Evolutionary conservation across 225 moss, liverwort and hornwort genomes (phyloP).

Genomic region (Polytrichum commune): DNA sequence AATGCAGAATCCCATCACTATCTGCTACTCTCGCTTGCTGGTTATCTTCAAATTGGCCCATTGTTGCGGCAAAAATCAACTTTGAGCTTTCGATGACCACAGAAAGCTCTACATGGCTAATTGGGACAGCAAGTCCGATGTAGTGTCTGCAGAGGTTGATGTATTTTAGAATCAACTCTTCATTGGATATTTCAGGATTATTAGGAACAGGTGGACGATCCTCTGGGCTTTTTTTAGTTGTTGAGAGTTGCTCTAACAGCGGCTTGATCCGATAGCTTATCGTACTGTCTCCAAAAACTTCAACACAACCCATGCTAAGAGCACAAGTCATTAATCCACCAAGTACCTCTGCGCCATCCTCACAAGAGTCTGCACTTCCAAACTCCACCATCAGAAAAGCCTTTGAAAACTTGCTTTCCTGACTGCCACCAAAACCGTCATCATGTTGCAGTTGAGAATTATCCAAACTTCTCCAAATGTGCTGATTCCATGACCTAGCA

Average conservation of each 20-base stretch:
- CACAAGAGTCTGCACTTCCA: conserved; percentile 53
- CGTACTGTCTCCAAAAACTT: conserved; percentile 54
- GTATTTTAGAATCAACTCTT: conserved; percentile 48
- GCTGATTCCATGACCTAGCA: conserved; percentile 40
- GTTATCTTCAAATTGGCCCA: conserved; percentile 51
- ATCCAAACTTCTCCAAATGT: conserved; percentile 44
- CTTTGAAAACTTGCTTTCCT: conserved; percentile 28
- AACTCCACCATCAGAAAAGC: conserved; percentile 78
- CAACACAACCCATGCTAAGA: conserved; percentile 74
- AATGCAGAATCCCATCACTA: conserved; percentile 21
- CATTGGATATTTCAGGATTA: conserved; percentile 29
- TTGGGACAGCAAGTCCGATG: conserved; percentile 62
- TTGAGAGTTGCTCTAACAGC: conserved; percentile 54
- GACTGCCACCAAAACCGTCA: conserved; percentile 14
- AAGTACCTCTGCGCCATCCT: conserved; percentile 31
- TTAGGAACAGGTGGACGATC: conserved; percentile 7
- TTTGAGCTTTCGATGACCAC: conserved; percentile 72
- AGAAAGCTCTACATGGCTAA: conserved; percentile 54
- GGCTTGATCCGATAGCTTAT: conserved; percentile 55
- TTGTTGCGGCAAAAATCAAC: conserved; percentile 60
- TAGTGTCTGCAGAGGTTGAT: conserved; percentile 48
- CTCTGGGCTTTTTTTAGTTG: conserved; percentile 13
- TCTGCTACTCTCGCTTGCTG: conserved; percentile 22
- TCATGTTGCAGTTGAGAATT: conserved; percentile 22
- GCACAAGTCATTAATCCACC: conserved; percentile 72